Evolutionary conservation across 2,329 filamentous ascomycete species (phyloP).

Genomic region (Rugonectria rugulosa): DNA sequence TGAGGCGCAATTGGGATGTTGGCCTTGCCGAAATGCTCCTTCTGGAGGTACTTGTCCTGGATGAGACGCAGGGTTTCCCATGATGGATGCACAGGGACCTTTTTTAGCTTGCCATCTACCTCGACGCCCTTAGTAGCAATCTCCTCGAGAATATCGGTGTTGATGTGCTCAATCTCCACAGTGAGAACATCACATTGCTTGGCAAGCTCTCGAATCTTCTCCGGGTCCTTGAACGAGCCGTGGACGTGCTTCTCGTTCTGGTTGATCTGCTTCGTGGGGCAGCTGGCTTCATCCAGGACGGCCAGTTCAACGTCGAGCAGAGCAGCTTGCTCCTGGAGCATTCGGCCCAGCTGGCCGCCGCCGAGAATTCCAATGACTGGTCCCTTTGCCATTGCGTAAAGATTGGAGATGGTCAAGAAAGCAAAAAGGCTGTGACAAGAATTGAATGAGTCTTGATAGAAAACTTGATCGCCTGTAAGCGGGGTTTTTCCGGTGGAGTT

Average conservation of each 20-base stretch:
- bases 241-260: slow-evolving; percentile 76
- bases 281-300: slow-evolving; percentile 77
- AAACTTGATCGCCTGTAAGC: slow-evolving; percentile 10
- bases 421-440: background rate
- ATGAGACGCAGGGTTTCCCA: slow-evolving; percentile 89
- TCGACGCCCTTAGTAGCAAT: slow-evolving; percentile 72
- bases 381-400: background rate
- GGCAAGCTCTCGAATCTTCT: slow-evolving; percentile 82
- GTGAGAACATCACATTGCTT: slow-evolving; percentile 80
- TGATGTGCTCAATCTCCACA: slow-evolving; percentile 94
- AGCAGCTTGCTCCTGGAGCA: slow-evolving; percentile 87
- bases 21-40: slow-evolving; percentile 75
- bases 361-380: slow-evolving; percentile 59
- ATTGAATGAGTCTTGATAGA: background rate
- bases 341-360: slow-evolving; percentile 84
- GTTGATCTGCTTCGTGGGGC: slow-evolving; percentile 87
- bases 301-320: slow-evolving; percentile 79
- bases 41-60: slow-evolving; percentile 93
- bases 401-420: background rate
- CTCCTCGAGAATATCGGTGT: slow-evolving; percentile 88
- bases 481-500: background rate
- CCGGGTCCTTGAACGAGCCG: slow-evolving; percentile 87
- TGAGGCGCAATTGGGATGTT: slow-evolving; percentile 78
- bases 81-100: slow-evolving; percentile 75
- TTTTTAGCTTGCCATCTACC: slow-evolving; percentile 49